Evolutionary conservation across 805 yeast species (phyloP).

Genomic region (Myxozyma lipomycoides): DNA sequence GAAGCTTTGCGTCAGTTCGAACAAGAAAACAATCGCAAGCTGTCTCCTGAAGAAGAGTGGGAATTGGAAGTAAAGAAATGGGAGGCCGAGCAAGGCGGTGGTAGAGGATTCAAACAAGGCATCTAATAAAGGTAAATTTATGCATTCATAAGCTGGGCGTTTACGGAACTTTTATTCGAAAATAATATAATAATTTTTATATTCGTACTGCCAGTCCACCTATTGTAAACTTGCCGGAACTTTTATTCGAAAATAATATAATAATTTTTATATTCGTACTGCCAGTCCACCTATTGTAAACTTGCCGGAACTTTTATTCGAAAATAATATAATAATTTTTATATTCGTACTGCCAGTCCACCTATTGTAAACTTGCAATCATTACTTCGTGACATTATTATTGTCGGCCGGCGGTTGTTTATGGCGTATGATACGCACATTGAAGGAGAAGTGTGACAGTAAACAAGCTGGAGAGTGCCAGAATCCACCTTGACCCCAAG

Average conservation of each 20-base stretch:
- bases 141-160: background rate
- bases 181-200: too few species aligned
- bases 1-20: slow-evolving; percentile 44
- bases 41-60: slow-evolving; percentile 68
- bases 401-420: background rate
- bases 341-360: background rate
- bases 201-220: too few species aligned
- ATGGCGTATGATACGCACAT: slow-evolving; percentile 11
- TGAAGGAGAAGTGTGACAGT: slow-evolving; percentile 23
- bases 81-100: slow-evolving; percentile 42
- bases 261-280: too few species aligned
- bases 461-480: slow-evolving; percentile 2
- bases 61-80: slow-evolving; percentile 58
- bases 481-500: slow-evolving; percentile 2
- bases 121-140: background rate
- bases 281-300: too few species aligned
- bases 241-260: too few species aligned
- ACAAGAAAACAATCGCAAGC: slow-evolving; percentile 37
- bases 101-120: slow-evolving; percentile 9
- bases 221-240: too few species aligned
- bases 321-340: slow-evolving; percentile 7
- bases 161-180: too few species aligned
- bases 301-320: too few species aligned
- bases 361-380: background rate
- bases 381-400: slow-evolving; percentile 14